These are phyloP conservation scores for Xylaria sp. DNA, from an alignment of 2,329 filamentous ascomycete genomes.

Conservation along the genomic window DNA sequence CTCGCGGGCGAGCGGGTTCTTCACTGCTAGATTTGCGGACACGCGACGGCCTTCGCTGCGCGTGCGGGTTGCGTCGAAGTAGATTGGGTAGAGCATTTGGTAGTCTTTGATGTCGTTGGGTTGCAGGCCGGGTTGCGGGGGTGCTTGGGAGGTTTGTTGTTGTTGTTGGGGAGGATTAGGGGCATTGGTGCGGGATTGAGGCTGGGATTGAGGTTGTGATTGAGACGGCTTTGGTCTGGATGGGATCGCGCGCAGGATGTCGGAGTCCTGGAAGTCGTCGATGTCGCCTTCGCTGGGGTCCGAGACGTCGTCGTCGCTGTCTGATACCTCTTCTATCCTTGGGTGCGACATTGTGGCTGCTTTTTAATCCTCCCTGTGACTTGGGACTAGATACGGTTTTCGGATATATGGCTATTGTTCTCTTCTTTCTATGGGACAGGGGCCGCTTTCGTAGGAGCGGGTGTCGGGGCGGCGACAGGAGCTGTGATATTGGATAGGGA, in stretches of 20 bases:
- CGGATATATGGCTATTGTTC: background rate
- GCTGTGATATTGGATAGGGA: conserved; percentile 12
- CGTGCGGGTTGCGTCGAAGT: conserved; percentile 84
- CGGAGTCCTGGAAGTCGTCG: conserved; percentile 68
- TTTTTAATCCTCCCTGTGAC: background rate
- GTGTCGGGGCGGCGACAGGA: background rate
- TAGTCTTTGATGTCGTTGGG: conserved; percentile 75
- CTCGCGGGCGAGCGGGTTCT: conserved; percentile 87
- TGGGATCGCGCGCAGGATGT: conserved; percentile 63
- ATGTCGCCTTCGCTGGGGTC: conserved; percentile 92
- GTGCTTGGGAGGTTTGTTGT: conserved; percentile 37
- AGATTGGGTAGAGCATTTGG: conserved; percentile 93
- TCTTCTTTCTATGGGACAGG: background rate
- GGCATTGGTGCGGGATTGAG: conserved; percentile 42
- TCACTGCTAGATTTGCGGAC: conserved; percentile 74
- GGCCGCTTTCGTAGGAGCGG: background rate
- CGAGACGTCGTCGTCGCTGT: conserved; percentile 73
- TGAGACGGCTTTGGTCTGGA: conserved; percentile 48
- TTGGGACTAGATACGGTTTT: background rate
- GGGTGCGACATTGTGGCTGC: conserved; percentile 77
- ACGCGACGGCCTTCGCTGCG: conserved; percentile 87
- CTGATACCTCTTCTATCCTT: conserved; percentile 90
- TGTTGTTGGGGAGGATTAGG: conserved; percentile 16
- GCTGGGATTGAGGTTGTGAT: conserved; percentile 42
- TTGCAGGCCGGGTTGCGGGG: conserved; percentile 55